phyloP scores from a whole-genome alignment of 2,329 filamentous ascomycete species.

The Colletotrichum nymphaeae region DNA sequence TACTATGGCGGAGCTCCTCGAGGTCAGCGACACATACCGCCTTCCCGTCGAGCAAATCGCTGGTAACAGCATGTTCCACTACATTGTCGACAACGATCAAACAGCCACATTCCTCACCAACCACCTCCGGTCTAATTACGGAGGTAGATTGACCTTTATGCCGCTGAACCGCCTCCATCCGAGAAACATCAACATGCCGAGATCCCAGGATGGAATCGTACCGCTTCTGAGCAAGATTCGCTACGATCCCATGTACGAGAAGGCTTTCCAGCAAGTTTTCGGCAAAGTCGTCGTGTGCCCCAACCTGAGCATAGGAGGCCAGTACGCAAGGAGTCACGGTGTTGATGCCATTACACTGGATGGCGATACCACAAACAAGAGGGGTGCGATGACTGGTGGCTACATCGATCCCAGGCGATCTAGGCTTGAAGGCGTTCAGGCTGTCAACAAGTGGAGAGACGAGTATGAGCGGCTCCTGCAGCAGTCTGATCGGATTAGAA shows the following conservation, averaged over 20 bases:
- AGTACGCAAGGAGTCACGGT: conserved; percentile 92
- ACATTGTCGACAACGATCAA: conserved; percentile 91
- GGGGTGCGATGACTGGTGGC: conserved; percentile 94
- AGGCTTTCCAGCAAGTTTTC: conserved; percentile 94
- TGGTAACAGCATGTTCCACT: conserved; percentile 93
- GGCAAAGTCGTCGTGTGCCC: conserved; percentile 95
- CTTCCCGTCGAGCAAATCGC: conserved; percentile 93
- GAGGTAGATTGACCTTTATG: conserved; percentile 93
- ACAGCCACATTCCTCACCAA: conserved; percentile 87
- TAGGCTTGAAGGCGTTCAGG: conserved; percentile 84
- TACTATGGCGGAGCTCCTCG: conserved; percentile 91
- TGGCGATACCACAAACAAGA: conserved; percentile 94
- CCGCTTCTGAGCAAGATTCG: conserved; percentile 87
- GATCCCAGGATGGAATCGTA: conserved; percentile 76
- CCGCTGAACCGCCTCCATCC: conserved; percentile 85
- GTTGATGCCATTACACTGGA: conserved; percentile 95
- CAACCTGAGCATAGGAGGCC: conserved; percentile 85
- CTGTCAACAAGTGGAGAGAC: conserved; percentile 78
- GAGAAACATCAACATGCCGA: conserved; percentile 80
- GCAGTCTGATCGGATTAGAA: conserved; percentile 74
- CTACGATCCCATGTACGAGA: conserved; percentile 81
- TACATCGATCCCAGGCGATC: conserved; percentile 90
- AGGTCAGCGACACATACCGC: conserved; percentile 86
- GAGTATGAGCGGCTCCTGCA: conserved; percentile 76
- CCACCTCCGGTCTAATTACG: conserved; percentile 80